Evolutionary conservation across 176 grass and related monocot species (phyloP).

Genomic region (Paspalum vaginatum): DNA sequence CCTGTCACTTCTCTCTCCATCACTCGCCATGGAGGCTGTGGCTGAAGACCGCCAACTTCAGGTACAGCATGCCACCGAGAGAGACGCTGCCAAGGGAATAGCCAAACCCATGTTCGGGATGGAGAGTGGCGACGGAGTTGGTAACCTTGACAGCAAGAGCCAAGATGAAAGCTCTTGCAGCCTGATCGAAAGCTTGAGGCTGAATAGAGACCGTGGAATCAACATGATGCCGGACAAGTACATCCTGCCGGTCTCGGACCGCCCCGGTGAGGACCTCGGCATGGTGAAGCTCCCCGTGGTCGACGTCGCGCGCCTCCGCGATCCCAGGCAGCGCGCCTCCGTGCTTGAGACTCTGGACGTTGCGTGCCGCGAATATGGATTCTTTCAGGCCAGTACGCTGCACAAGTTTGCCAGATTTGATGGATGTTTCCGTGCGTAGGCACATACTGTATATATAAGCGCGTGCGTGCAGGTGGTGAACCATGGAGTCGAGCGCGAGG

Average conservation of each 20-base stretch:
- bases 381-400: constrained; percentile 66
- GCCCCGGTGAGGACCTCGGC: constrained; percentile 25
- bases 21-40: neutral
- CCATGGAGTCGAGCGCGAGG: constrained; percentile 44
- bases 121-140: neutral
- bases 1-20: neutral
- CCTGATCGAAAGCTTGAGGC: constrained; percentile 44
- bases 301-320: constrained; percentile 52
- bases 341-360: constrained; percentile 48
- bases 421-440: neutral
- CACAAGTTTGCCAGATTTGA: neutral
- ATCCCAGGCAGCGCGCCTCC: constrained; percentile 34
- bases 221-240: constrained; percentile 59
- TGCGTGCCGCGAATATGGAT: constrained; percentile 71
- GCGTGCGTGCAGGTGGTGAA: constrained; percentile 55
- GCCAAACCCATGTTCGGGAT: neutral
- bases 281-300: constrained; percentile 60
- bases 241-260: constrained; percentile 66
- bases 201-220: constrained; percentile 63
- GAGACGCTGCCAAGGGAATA: neutral
- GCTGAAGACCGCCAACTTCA: neutral
- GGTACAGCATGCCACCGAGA: neutral
- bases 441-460: neutral
- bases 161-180: neutral
- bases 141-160: too few relatives aligned